Evolutionary conservation across 108 stramenopile species (phyloP), one percentile per base, ranked within the genome.

Genomic region (Skeletonema marinoi): DNA sequence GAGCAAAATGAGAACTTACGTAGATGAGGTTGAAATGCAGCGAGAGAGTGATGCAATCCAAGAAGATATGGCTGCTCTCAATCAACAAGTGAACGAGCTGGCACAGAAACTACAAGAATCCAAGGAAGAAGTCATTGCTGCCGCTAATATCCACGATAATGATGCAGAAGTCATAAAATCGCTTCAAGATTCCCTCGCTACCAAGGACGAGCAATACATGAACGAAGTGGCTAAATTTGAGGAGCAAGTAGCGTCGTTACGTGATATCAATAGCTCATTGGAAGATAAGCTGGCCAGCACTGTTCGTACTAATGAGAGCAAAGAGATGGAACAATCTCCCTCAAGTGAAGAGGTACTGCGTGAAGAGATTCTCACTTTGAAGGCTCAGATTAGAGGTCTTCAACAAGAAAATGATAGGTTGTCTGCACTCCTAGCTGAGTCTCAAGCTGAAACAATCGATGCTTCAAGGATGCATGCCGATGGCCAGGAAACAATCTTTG

Each of bases 401-500:
- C 33, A 36, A 35, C 54, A 56, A 56, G 54, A 56, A 25, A 56
- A 29, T 10, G 9, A 56, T 1, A 25, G 21, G 6, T 29, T 56
- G 25, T 56, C 54, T 29, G 25, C 21, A 56, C 54, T 56, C 21
- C 54, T 56, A 25, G 54, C 54, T 0, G 54, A 56, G 25, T 56
- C 21, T 56, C 54, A 25, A 63, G 32, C 56, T 48, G 54, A 59
- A 31, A 17, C 44, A 31, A 41, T 29, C 25, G 60, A 60, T 10
- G 77, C 62, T 30, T 36, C 48, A 39, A n/a, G 48, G 41, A 51
- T 31, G 19, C 58, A 74, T 8, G 60, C 50, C 11, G 41, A 74
- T 41, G 58, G 69, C 60, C 79, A 64, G 29, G 73, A 67, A 69
- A 60, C 42, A 29, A 79, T 79, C 32, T n/a, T 21, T 36, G 63